Base-by-base conservation (phyloP, 2,329 filamentous ascomycete genomes). In the Chrysoporthe cubensis region DNA sequence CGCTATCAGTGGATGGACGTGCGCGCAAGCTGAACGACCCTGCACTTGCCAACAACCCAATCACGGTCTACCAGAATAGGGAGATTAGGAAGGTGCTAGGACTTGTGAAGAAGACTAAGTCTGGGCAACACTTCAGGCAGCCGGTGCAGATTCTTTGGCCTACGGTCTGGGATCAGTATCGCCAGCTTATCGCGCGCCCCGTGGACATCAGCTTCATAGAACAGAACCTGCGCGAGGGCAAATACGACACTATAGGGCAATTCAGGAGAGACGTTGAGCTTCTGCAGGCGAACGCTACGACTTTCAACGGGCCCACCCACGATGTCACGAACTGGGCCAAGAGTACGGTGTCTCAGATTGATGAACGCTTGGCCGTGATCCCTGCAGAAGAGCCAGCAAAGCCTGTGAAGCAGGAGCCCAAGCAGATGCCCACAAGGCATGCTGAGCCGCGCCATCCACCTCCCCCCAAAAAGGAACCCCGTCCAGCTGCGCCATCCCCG, bases 131-230 rank as follows among this genome's bases (percentile, higher is more conserved):
- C 65, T 98, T 97, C 81, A 85, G 88, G 71, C 85, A 89, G 54
- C 90, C 96, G 0, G 96, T 98, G 8, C 86, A 92, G 76, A 87
- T 85, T 50, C 81, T 95, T 34, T 92, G 91, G 78, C 86, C 97
- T 52, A 84, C 82, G 40, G 88, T 98, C 52, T 93, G 92, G 65
- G 89, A 88, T 1, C 91, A 93, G 71, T 92, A 91, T 71, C 68
- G 68, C 64, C 61, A 59, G 44, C 21, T 62, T n/a, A 82, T 87
- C 1, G 83, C 90, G 46, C 89, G 82, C 70, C 94, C 94, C 0
- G 94, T 97, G 84, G 95, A 98, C 78, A 85, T 99, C 48, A 84
- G 86, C 50, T 90, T 90, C 11, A 92, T 99, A 75, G 95, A 98
- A 75, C 84, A 85, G 64, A 94, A 92, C 72, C 79, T 98, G 46